Base-by-base conservation (phyloP, 768 basidiomycete genomes). In the Hericium erinaceus region DNA sequence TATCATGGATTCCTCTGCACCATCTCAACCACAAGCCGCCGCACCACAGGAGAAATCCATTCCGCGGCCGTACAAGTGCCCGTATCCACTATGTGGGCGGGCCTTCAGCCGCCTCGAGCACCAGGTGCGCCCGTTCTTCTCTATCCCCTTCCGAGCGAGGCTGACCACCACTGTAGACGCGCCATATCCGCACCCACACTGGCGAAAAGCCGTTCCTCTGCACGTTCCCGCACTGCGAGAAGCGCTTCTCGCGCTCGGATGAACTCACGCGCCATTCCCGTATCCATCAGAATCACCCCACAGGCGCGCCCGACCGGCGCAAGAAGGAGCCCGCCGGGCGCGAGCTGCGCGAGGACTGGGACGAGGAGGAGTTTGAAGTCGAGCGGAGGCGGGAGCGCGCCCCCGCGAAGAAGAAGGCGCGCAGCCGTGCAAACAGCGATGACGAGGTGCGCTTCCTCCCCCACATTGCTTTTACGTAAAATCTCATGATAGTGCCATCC, bases 151-250 rank as follows among this genome's bases (percentile, higher is more conserved):
- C 53, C 28, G 22, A n/a, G 49, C 56, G 54, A 61, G n/a, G 57
- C 57, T 38, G n/a, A 12, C n/a, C 58, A 22, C 52, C 38, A 48
- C 57, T 39, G 0, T 70, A 98, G 92, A 99, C 95, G 18, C 87
- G 95, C 61, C 95, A 99, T 68, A 97, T 98, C 56, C 88, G 95
- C 59, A 99, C 95, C 0, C 95, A 99, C 71, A 99, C 95, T 0
- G 95, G 95, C 66, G 95, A 99, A 74, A 98, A 97, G 65, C 95
- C 95, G 2, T 98, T 98, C 66, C 80, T 83, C 20, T 99, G 95
- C 80, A 86, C 84, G 1, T 91, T 86, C 69, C 84, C 91, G 3
- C 82, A 85, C n/a, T 99, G 95, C 80, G 95, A 97, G 72, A 99
- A 98, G 71, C 88, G 94, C 5, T 99, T 99, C 72, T 94, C 92